Evolutionary conservation across 2,329 filamentous ascomycete genomes (phyloP), one percentile per base, ranked within the genome.

Genomic region (Oidium heveae): DNA sequence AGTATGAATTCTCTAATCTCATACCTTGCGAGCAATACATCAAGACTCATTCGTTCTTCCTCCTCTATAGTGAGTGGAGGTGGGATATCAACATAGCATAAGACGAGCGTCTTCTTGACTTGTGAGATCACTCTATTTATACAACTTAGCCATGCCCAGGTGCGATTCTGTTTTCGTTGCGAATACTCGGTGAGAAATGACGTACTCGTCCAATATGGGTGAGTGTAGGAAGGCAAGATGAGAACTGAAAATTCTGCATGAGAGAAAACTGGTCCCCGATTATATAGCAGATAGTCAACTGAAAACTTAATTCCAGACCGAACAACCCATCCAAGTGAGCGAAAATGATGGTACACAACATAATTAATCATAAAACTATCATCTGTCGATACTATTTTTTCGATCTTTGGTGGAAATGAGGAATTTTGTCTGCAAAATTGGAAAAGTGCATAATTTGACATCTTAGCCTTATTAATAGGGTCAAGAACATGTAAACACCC

Each of bases 281-380:
- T 81, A 68, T 98, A 98, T 8, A 98, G 75, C n/a, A 98, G 71
- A 71, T 86, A 95, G 66, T 98, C 91, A 10, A 87, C 84, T 22
- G 85, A 86, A 62, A 98, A 98, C 64, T 98, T 98, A 65, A 94
- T 81, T 37, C 91, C 93, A 5, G 84, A 80, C 15, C 93, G 82
- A 0, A 93, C 83, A 0, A 95, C 86, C 89, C 91, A 98, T 24
- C 91, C 91, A 0, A 96, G 73, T 0, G 87, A 94, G 39, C 91
- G 82, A 69, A 94, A 98, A 66, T 98, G 89, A 65, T 98, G 91
- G 66, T 94, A 98, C 18, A 86, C 86, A 13, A 79, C 80, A 63
- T 96, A 98, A 56, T 86, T 81, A 0, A 94, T 66, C 20, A 96
- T 70, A 66, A 98, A 98, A 0, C 78, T 75, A 62, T 94, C 85